These are phyloP conservation scores for Lepidium sativum DNA, from an alignment of 345 rosid genomes.

Conservation along the genomic window DNA sequence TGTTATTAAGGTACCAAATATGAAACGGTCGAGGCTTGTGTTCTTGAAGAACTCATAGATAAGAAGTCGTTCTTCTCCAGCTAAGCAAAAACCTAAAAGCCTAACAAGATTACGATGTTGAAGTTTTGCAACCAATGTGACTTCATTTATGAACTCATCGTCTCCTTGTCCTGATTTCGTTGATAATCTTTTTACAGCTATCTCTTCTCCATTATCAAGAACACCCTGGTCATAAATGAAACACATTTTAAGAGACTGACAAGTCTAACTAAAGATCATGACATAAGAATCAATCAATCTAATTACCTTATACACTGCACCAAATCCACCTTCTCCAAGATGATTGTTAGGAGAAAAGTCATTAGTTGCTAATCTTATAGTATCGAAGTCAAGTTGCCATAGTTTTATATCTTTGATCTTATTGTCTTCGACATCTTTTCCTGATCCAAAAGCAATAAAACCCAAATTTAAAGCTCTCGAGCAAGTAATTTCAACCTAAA, in stretches of 20 bases:
- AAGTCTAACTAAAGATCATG: not conserved
- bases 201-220: slow-evolving; percentile 27
- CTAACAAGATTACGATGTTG: slow-evolving; percentile 43
- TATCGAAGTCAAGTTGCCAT: slow-evolving; percentile 2
- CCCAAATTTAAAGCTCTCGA: not conserved
- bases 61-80: slow-evolving; percentile 32
- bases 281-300: not conserved
- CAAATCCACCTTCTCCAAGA: slow-evolving; percentile 20
- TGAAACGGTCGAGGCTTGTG: slow-evolving; percentile 31
- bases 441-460: not conserved
- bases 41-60: slow-evolving; percentile 37
- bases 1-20: slow-evolving; percentile 21
- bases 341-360: not conserved
- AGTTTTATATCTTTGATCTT: not conserved
- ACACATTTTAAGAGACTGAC: not conserved
- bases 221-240: slow-evolving; percentile 26
- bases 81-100: slow-evolving; percentile 31
- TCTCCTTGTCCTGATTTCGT: slow-evolving; percentile 34
- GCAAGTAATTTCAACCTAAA: not conserved
- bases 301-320: slow-evolving; percentile 15
- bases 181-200: slow-evolving; percentile 47
- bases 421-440: not conserved
- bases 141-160: slow-evolving; percentile 38
- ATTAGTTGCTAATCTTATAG: slow-evolving; percentile 10
- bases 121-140: slow-evolving; percentile 34